phyloP scores from a whole-genome alignment of 2,329 filamentous ascomycete genomes.

The Aureobasidium lini region DNA sequence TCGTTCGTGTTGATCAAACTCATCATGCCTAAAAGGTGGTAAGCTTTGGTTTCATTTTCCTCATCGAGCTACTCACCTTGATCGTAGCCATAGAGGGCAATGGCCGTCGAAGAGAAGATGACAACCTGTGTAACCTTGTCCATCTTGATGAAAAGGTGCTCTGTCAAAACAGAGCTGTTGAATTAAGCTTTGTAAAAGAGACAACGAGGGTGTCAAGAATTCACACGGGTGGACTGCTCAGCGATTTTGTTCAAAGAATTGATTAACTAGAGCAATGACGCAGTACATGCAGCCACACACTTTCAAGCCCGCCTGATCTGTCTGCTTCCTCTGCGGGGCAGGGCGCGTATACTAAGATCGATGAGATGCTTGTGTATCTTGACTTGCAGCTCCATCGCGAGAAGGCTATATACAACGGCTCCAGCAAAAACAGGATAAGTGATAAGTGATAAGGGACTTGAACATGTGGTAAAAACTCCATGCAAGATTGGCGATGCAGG shows the following conservation, averaged over 20 bases:
- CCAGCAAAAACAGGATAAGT: neutral
- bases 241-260: neutral
- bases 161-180: neutral
- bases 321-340: constrained; percentile 1
- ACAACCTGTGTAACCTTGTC: constrained; percentile 38
- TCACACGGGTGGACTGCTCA: neutral
- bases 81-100: constrained; percentile 47
- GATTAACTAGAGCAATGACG: constrained; percentile 3
- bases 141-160: constrained; percentile 20
- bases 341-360: constrained; percentile 4
- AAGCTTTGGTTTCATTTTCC: neutral
- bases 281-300: constrained; percentile 3
- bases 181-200: neutral
- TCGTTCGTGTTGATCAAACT: constrained; percentile 48
- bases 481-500: neutral
- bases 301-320: constrained; percentile 1
- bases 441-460: too few relatives aligned
- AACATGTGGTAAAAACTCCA: neutral
- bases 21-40: constrained; percentile 40
- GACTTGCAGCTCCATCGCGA: neutral
- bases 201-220: neutral
- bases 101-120: constrained; percentile 46
- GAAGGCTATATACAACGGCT: neutral
- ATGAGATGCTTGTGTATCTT: constrained; percentile 1
- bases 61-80: constrained; percentile 20